Conservation (phyloP, 192 early-diverging fungal species). For the Coemansia sp. region DNA sequence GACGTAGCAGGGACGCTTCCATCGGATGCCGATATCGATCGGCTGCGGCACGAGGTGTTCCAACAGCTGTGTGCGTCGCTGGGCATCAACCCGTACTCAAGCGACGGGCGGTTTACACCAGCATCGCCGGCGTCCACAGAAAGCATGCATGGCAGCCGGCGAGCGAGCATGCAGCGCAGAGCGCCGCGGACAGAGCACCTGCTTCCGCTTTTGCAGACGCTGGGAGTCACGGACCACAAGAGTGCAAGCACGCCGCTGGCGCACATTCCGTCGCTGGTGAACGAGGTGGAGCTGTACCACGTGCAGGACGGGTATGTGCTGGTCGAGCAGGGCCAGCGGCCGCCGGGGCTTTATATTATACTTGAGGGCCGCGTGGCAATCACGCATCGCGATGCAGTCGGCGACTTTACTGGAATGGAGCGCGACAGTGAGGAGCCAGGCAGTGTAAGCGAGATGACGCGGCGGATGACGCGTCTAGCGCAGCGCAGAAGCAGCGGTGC, state of each 20-base stretch:
- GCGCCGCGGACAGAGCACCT: slow-evolving; percentile 33
- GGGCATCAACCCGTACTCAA: slow-evolving; percentile 31
- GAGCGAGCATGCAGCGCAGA: slow-evolving; percentile 31
- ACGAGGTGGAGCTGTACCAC: slow-evolving; percentile 73
- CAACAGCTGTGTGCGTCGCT: slow-evolving; percentile 33
- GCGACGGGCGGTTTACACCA: slow-evolving; percentile 25
- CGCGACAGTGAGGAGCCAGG: slow-evolving; percentile 6
- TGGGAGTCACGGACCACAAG: slow-evolving; percentile 10
- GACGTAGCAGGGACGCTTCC: slow-evolving; percentile 12
- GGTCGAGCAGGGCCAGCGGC: slow-evolving; percentile 80
- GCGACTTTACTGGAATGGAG: slow-evolving; percentile 40
- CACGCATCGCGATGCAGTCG: slow-evolving; percentile 34
- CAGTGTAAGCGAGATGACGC: slow-evolving; percentile 21
- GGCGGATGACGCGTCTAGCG: slow-evolving; percentile 38
- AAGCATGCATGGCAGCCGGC: slow-evolving; percentile 28
- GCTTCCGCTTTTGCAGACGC: slow-evolving; percentile 39
- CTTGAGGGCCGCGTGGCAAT: slow-evolving; percentile 85
- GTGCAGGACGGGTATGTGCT: slow-evolving; percentile 71
- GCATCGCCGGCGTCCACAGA: slow-evolving; percentile 5
- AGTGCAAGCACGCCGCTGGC: slow-evolving; percentile 16
- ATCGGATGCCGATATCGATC: slow-evolving; percentile 20
- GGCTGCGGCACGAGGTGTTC: slow-evolving; percentile 28
- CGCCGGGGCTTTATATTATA: slow-evolving; percentile 85
- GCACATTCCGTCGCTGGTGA: slow-evolving; percentile 49
- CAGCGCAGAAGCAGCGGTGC: neutral